Base-by-base conservation (phyloP, 306 rosid species). In the Calophaca sinica region DNA sequence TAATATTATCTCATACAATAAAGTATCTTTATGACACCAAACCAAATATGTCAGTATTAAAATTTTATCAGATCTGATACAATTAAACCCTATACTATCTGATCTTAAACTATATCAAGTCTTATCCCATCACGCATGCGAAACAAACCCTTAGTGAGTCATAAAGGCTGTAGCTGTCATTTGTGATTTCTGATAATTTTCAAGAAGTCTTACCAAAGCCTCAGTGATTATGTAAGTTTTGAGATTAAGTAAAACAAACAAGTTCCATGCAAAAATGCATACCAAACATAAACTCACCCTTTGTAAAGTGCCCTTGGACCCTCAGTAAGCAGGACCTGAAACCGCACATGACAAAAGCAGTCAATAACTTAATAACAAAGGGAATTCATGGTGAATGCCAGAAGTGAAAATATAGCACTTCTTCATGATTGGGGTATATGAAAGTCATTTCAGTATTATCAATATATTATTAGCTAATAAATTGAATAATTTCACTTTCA, bases 251-350 rank as follows among this genome's bases (percentile, higher is more conserved):
- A 75, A 78, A 53, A 75, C 58, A 73, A 61, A 68, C 26, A 62
- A 73, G 20, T 26, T 55, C 9, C 57, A 63, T 44, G 57, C 13
- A 75, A 72, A 73, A 75, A 69, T 36, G 53, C 7, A 32, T 53
- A n/a, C 14, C 57, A 66, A 64, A 82, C 42, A 41, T 69, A 80
- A 74, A 83, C 97, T 87, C 76, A 94, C 98, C 97, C 99, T 79
- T 96, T 92, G 88, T 96, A 96, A 69, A 96, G 97, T 52, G 92
- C 96, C 74, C 63, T 83, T 36, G 97, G 93, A 57, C 99, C 99
- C 89, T 94, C 97, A 7, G 89, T 82, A 70, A 59, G 84, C 78
- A 85, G 72, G 55, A 92, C 96, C 99, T 94, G 92, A 57, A 89
- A 85, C 74, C 78, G 81, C 48, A 67, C 13, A 71, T 35, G 72